Base-by-base conservation (phyloP, 108 stramenopile species). In the Fragilaria radians region DNA sequence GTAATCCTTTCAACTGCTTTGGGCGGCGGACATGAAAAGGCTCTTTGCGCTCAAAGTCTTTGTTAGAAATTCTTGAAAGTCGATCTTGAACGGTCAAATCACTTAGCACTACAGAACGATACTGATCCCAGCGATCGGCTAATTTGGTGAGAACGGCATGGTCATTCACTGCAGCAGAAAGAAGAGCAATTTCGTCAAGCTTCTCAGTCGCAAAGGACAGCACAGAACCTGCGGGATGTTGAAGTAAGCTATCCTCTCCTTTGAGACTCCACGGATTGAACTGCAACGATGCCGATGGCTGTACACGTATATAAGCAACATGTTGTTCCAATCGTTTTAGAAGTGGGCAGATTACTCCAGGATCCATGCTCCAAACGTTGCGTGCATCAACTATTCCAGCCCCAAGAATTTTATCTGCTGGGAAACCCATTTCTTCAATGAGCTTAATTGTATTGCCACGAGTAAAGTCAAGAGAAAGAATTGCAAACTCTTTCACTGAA, bases 151-250 rank as follows among this genome's bases (percentile, higher is more conserved):
- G 22, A 21, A 32, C 17, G 32, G 18, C 31, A 31, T 54, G 61
- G 46, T 67, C 62, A 32, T 28, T 34, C 4, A 63, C 24, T 32
- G 29, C 58, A 25, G 36, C 26, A 28, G 70, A 70, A 19, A 86
- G 46, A 9, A 52, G 32, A 3, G 31, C 54, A 14, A 82, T 45
- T 60, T 86, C 85, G 14, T 22, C 63, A 9, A 86, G 52, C 67
- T 82, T 86, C 59, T 82, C 73, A 48, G 64, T 70, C 18, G 76
- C 75, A 54, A 79, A 86, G 0, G 81, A 55, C 2, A 86, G 52
- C 18, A 79, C 73, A 18, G 26, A 50, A 9, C 52, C 62, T 29
- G 74, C 77, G 11, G 64, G 67, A 31, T 78, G 66, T 5, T 52
- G 47, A 31, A 50, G 18, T 0, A 84, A 61, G 7, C 46, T 54